These are phyloP conservation scores for Daucus carota DNA, from an alignment of 129 eudicot species.

Conservation along the genomic window DNA sequence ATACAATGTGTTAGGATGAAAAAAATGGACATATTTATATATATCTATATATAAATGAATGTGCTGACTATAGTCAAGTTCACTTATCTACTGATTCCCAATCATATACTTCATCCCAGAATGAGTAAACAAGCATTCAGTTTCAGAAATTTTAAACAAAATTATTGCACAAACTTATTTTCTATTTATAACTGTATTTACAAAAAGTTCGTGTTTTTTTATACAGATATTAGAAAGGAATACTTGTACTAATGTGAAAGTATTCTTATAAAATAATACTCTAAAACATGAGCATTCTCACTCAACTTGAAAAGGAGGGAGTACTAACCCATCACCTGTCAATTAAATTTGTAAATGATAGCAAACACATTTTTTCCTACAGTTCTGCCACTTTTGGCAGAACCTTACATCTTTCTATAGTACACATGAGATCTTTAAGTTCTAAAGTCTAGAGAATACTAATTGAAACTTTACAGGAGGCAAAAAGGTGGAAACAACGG, in stretches of 20 bases:
- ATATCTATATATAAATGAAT: neutral
- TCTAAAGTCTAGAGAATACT: neutral
- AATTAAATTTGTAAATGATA: neutral
- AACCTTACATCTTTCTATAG: neutral
- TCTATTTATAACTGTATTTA: too few species aligned
- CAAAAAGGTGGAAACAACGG: neutral
- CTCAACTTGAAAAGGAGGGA: neutral
- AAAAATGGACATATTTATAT: neutral
- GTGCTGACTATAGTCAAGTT: neutral
- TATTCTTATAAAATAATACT: too few species aligned
- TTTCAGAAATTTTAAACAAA: neutral
- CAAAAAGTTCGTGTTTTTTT: too few species aligned
- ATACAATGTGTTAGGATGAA: constrained; percentile 4
- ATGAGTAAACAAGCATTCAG: neutral
- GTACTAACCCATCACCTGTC: neutral
- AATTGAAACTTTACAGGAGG: neutral
- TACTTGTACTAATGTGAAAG: too few species aligned
- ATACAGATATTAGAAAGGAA: too few species aligned
- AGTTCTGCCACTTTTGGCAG: neutral
- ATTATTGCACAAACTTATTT: neutral
- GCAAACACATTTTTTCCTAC: neutral
- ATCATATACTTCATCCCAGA: neutral
- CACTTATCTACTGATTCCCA: neutral
- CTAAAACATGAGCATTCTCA: neutral
- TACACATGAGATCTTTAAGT: neutral